A percentile compares a stretch with the other conserved stretches of the same genome.
Conservation (phyloP, 257 asterid species). For the Solanum gandarillasii region DNA sequence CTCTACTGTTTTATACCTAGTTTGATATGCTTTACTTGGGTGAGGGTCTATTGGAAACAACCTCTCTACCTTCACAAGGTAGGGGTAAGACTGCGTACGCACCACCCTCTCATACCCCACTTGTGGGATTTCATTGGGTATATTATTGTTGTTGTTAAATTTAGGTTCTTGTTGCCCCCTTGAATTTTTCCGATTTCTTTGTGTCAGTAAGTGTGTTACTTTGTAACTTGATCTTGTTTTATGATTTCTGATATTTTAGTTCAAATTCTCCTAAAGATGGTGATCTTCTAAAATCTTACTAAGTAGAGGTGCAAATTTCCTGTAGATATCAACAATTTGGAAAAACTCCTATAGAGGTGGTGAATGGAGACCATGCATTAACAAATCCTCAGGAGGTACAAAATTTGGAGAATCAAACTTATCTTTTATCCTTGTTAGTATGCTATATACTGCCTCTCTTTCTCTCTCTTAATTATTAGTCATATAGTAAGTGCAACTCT, state of each 20-base stretch:
- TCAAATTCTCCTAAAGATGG: not conserved
- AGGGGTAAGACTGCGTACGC: not conserved
- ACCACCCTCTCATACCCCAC: not conserved
- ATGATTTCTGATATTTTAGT: not conserved
- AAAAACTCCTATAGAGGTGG: conserved; percentile 77
- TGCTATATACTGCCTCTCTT: not conserved
- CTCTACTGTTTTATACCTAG: not conserved
- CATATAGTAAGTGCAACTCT: not conserved
- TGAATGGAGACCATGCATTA: conserved; percentile 88
- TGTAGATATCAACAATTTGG: conserved; percentile 89
- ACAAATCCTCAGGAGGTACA: conserved; percentile 62
- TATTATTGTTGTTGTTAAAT: not conserved
- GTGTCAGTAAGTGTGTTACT: not conserved
- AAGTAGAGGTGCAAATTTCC: not conserved
- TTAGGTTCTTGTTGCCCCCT: not conserved
- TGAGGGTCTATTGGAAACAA: not conserved
- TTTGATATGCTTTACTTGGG: not conserved
- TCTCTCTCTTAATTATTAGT: not conserved
- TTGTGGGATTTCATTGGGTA: not conserved
- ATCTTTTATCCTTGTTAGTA: not conserved
- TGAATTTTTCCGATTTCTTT: not conserved
- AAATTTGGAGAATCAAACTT: conserved; percentile 1
- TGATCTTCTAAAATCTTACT: conserved; percentile 7
- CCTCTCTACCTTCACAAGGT: not conserved
- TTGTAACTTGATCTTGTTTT: not conserved